These are phyloP conservation scores for Ceratocystis eucalypticola DNA, from an alignment of 2,329 filamentous ascomycete genomes.

Conservation along the genomic window DNA sequence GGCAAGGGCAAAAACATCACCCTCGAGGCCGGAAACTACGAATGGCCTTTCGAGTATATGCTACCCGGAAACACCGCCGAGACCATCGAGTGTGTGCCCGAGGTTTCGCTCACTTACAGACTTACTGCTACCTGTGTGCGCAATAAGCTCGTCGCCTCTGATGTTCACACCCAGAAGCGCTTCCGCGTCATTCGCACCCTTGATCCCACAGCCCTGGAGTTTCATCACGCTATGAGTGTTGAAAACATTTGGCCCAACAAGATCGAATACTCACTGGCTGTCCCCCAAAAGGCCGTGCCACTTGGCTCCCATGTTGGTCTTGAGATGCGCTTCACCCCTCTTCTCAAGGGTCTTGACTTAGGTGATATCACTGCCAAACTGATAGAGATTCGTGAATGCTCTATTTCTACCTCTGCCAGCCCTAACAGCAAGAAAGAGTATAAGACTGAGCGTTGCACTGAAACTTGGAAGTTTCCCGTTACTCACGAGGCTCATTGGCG, in stretches of 20 bases:
- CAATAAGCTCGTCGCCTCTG: slow-evolving; percentile 69
- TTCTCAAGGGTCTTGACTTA: slow-evolving; percentile 77
- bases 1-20: slow-evolving; percentile 42
- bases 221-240: slow-evolving; percentile 81
- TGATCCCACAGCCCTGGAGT: slow-evolving; percentile 60
- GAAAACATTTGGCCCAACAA: slow-evolving; percentile 98
- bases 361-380: slow-evolving; percentile 71
- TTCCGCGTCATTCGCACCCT: slow-evolving; percentile 66
- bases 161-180: slow-evolving; percentile 67
- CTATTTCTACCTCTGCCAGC: slow-evolving; percentile 34
- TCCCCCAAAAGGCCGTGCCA: slow-evolving; percentile 86
- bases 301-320: slow-evolving; percentile 79
- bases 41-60: slow-evolving; percentile 65
- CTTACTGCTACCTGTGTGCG: slow-evolving; percentile 80
- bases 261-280: slow-evolving; percentile 85
- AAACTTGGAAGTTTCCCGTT: slow-evolving; percentile 43
- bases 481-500: slow-evolving; percentile 51
- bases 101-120: slow-evolving; percentile 79
- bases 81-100: slow-evolving; percentile 77
- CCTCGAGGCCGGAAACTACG: slow-evolving; percentile 63
- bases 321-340: slow-evolving; percentile 73
- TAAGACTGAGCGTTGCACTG: slow-evolving; percentile 51
- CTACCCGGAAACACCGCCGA: slow-evolving; percentile 64
- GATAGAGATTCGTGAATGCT: slow-evolving; percentile 62
- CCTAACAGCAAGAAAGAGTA: slow-evolving; percentile 39